Percentiles rank a stretch among this genome's conserved stretches.
These are phyloP conservation scores for Colletotrichum phormii DNA, from an alignment of 2,329 filamentous ascomycete species.

Conservation along the genomic window DNA sequence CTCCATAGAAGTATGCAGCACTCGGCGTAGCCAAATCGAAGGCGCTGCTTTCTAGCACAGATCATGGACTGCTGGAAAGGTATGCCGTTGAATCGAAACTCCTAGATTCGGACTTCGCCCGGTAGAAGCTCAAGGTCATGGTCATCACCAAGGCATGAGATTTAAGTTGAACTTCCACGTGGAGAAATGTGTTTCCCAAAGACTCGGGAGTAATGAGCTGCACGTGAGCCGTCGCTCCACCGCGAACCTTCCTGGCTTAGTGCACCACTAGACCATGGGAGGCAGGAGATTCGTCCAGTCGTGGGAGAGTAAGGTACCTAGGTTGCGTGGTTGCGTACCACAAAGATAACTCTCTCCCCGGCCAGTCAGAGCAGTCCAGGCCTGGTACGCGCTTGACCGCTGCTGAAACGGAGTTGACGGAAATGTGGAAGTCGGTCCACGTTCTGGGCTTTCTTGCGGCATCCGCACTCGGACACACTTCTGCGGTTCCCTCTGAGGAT, in stretches of 20 bases:
- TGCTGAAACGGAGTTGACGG: constrained; percentile 19
- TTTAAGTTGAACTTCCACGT: not conserved
- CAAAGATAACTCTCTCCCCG: not conserved
- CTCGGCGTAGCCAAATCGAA: not conserved
- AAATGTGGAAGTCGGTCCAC: not conserved
- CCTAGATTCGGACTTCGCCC: not conserved
- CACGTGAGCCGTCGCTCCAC: not conserved
- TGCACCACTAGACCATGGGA: not conserved
- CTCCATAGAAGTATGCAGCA: not conserved
- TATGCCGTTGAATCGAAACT: not conserved
- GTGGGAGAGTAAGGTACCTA: not conserved
- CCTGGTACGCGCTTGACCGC: constrained; percentile 10
- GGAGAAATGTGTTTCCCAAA: not conserved
- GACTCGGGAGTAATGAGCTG: not conserved
- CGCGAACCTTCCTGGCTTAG: not conserved
- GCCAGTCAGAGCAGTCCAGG: constrained; percentile 9
- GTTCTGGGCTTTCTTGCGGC: not conserved
- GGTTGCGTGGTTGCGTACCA: not conserved
- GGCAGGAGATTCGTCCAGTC: not conserved
- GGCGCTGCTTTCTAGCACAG: not conserved
- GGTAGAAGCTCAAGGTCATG: not conserved
- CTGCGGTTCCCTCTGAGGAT: not conserved
- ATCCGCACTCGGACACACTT: not conserved
- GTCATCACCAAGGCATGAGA: no score
- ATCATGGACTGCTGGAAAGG: not conserved